Conservation (phyloP, 768 basidiomycete species). For the Phylloporus sp. region DNA sequence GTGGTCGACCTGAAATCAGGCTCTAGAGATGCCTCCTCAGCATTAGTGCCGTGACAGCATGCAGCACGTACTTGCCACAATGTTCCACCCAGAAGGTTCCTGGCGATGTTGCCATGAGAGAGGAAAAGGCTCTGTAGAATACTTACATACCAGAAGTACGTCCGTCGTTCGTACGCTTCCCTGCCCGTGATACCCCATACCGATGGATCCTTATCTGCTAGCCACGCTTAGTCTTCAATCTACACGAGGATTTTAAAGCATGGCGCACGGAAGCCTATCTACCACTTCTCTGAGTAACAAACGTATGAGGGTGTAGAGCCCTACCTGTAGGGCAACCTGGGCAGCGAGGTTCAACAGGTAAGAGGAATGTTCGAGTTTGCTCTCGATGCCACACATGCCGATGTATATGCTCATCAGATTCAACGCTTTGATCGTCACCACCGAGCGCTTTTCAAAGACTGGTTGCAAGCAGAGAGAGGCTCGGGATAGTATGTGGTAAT, state of each 20-base stretch:
- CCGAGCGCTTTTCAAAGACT: conserved; percentile 39
- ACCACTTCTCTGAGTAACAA: conserved; percentile 1
- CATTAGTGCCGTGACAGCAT: neutral
- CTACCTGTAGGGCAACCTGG: conserved; percentile 45
- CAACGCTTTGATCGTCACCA: conserved; percentile 45
- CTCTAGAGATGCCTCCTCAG: conserved; percentile 24
- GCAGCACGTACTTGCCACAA: conserved; percentile 38
- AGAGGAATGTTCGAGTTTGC: conserved; percentile 44
- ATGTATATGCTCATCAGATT: conserved; percentile 53
- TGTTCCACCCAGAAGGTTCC: conserved; percentile 41
- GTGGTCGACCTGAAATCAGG: conserved; percentile 45
- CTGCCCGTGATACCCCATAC: conserved; percentile 46
- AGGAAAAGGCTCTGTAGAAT: neutral
- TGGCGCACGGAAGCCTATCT: conserved; percentile 16
- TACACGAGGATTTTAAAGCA: neutral
- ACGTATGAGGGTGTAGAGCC: conserved; percentile 3
- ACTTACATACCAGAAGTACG: conserved; percentile 43
- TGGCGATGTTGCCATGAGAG: neutral
- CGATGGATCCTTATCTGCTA: conserved; percentile 44
- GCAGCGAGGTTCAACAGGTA: conserved; percentile 43
- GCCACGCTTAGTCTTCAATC: conserved; percentile 4
- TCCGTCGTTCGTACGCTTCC: conserved; percentile 49
- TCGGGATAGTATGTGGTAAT: conserved; percentile 45
- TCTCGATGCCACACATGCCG: conserved; percentile 49
- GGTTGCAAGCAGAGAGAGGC: conserved; percentile 45